Base-by-base conservation (phyloP, 371 early-diverging fungal genomes). In the Rhizopus delemar region DNA sequence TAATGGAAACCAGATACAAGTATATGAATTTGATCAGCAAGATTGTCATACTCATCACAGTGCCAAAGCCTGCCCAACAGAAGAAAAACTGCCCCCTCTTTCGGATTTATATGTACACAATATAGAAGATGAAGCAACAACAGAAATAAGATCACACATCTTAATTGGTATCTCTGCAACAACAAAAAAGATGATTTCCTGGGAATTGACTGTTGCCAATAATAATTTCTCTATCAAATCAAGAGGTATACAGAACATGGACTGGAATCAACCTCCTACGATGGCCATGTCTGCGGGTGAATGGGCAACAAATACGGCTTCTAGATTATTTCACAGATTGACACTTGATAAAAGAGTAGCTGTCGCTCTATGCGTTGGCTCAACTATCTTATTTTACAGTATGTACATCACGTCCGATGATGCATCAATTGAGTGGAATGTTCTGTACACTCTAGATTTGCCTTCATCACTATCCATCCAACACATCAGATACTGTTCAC, bases 1-100 rank as follows among this genome's bases (percentile, higher is more conserved):
- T 58, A 66, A 80, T 49, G 80, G 77, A 5, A 46, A 57, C 0
- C 66, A 60, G 8, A 8, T 76, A 0, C 53, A 57, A 8, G 8
- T 79, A 2, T 76, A 74, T 38, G 55, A 52, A 16, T 71, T 65
- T 36, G 70, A 75, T 41, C 39, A 62, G 2, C 43, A 65, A 9
- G 73, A 70, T 36, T 69, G 67, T 34, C 68, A 70, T 46, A 35
- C 68, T 2, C 55, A 77, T n/a, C 79, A 74, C 36, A 69, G 29
- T 46, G 53, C 2, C 33, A 59, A 39, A 51, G 36, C 16, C 34
- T 56, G 56, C n/a, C 22, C 35, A n/a, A 22, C 28, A 1, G 45
- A 56, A 8, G 39, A 9, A 3, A 28, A 39, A 5, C n/a, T 46
- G 8, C 32, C 15, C 1, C 36, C 43, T 4, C 31, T 81, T 22